Evolutionary conservation across 768 basidiomycete genomes (phyloP), one percentile per base, ranked within the genome.

Genomic region (Tephrocybe sp.): DNA sequence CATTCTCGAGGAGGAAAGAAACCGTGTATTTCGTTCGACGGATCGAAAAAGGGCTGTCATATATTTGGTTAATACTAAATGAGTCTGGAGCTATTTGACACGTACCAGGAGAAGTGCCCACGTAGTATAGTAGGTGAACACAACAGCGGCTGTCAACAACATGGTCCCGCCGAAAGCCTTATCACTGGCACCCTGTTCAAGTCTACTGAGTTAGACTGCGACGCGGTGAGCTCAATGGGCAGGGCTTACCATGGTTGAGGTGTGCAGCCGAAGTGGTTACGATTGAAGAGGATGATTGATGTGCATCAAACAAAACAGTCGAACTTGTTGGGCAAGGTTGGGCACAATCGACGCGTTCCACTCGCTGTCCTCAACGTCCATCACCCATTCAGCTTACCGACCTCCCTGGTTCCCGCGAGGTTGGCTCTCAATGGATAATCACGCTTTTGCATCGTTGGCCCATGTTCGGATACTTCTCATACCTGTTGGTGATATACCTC

Each of bases 1-100:
- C 94, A 97, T 73, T 97, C 92, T 42, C 94, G 76, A 4, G 89
- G 64, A 0, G 91, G 95, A 65, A 98, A 97, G 68, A 80, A 83
- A 36, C 61, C 56, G 54, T 94, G 91, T 24, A 95, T 72, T 16
- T 84, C 79, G 59, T 82, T 92, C 2, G 81, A 76, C 1, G 75
- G 53, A 50, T 90, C 84, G 53, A 97, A 83, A 73, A 97, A 92
- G 5, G 94, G 94, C 84, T 86, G 47, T 33, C 50, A 50, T 34
- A 7, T 7, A 34, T 34, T 34, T 15, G 4, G 45, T 45, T 49
- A 50, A 56, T 42, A 52, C 22, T 27, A 27, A 36, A 29, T 31
- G 29, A 45, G 25, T 16, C 51, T 23, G 13, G 40, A 43, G n/a
- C 25, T 31, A 23, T 12, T 16, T 22, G 12, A 16, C 16, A 68